These are phyloP conservation scores for Fusarium liriodendri DNA, from an alignment of 2,329 filamentous ascomycete genomes.

Conservation along the genomic window DNA sequence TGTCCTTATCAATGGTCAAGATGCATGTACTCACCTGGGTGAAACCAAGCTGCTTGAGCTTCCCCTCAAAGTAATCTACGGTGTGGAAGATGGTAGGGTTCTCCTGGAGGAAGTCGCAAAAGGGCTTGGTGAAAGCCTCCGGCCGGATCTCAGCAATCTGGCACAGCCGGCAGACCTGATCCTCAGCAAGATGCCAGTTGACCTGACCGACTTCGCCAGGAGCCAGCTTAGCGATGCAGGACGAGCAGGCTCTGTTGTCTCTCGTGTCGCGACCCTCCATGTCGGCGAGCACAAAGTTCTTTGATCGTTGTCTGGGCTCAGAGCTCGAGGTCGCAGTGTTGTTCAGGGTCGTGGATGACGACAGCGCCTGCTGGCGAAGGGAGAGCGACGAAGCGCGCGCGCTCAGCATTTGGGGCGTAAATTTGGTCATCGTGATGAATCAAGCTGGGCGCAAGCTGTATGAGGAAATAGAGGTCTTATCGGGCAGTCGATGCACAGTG, in stretches of 20 bases:
- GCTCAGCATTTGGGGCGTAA: conserved; percentile 57
- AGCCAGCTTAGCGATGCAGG: conserved; percentile 51
- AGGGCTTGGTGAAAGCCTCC: conserved; percentile 82
- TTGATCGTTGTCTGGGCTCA: conserved; percentile 31
- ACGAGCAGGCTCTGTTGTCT: conserved; percentile 53
- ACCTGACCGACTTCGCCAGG: conserved; percentile 45
- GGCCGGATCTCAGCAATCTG: conserved; percentile 57
- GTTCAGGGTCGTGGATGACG: conserved; percentile 38
- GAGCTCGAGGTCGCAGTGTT: conserved; percentile 41
- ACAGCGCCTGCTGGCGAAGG: conserved; percentile 54
- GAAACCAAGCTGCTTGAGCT: conserved; percentile 80
- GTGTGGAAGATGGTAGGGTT: conserved; percentile 96
- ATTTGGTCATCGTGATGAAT: conserved; percentile 54
- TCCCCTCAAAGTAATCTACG: conserved; percentile 80
- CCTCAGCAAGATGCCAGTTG: conserved; percentile 44
- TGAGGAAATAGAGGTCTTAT: background rate
- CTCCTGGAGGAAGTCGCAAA: conserved; percentile 85
- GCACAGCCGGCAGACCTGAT: conserved; percentile 51
- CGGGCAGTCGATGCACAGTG: background rate
- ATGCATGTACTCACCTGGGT: conserved; percentile 63
- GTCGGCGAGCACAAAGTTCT: conserved; percentile 62
- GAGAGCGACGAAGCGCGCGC: conserved; percentile 58
- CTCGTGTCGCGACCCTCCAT: conserved; percentile 51
- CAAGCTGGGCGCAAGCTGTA: conserved; percentile 18
- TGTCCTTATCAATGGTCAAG: background rate